These are phyloP conservation scores for Linum tenue DNA, from an alignment of 345 rosid species.

Conservation along the genomic window DNA sequence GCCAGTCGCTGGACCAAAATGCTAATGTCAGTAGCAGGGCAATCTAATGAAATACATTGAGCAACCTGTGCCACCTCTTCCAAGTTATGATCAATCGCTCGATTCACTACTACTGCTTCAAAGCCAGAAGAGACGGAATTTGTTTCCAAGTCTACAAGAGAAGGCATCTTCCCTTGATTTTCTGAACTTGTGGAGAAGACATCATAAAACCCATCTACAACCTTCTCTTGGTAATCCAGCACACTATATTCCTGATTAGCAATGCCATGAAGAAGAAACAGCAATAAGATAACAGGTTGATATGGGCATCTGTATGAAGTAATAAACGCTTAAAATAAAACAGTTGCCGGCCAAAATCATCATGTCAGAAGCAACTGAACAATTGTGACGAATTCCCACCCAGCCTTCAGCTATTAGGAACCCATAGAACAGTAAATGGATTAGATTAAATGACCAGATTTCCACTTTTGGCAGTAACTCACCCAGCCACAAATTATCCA, in stretches of 20 bases:
- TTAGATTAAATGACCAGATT: slow-evolving; percentile 7
- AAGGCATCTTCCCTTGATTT: slow-evolving; percentile 70
- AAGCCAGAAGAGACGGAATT: slow-evolving; percentile 54
- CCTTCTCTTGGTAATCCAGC: slow-evolving; percentile 90
- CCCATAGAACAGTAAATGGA: neutral
- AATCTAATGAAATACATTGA: slow-evolving; percentile 68
- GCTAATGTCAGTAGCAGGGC: slow-evolving; percentile 52
- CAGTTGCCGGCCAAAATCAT: neutral
- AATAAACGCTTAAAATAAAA: too few species aligned
- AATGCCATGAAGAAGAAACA: neutral
- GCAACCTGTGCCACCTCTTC: slow-evolving; percentile 80
- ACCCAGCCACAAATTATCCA: neutral
- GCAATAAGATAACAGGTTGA: too few species aligned
- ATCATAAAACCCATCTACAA: slow-evolving; percentile 93
- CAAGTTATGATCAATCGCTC: slow-evolving; percentile 54
- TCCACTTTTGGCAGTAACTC: neutral
- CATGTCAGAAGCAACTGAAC: neutral
- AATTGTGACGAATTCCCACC: neutral
- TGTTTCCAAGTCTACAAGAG: slow-evolving; percentile 73
- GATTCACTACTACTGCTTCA: slow-evolving; percentile 79
- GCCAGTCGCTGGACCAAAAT: slow-evolving; percentile 73
- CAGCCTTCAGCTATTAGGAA: neutral
- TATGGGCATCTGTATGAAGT: too few species aligned
- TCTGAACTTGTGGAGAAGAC: slow-evolving; percentile 54
- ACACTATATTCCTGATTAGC: slow-evolving; percentile 72